Evolutionary conservation across 306 rosid genomes (phyloP), one percentile per base, ranked within the genome.

Genomic region (Gleditsia sinensis): DNA sequence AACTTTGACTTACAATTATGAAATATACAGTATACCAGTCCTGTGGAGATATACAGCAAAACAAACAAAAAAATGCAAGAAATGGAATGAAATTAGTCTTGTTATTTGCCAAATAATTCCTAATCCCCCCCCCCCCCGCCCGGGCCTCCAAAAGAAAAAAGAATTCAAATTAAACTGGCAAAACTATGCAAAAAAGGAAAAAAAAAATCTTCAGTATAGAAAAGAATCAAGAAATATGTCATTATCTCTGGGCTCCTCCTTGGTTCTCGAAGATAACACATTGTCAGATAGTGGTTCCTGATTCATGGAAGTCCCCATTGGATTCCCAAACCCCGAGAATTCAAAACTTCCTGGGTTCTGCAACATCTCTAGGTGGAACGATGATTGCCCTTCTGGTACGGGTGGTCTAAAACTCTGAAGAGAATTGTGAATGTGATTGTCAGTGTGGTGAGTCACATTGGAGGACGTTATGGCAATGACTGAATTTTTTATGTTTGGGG

Each of bases 201-300:
- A 32, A 7, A 8, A 14, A 14, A 32, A 67, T 62, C 7, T 83
- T 91, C 88, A 92, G 74, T 90, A 82, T 11, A 86, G 85, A 67
- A 89, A 78, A 5, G 97, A 89, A 53, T 91, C 96, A 20, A 91
- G 69, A 73, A 91, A 93, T 63, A 67, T 19, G 58, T 93, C 97
- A 56, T 91, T 12, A 2, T 40, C 98, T 34, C 88, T 89, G 0
- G 96, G 92, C 69, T 89, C 98, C 48, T 93, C 98, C 75, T 91
- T 93, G 61, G 98, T 67, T 82, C 89, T 81, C 1, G 83, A 55
- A 40, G 83, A 56, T 23, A 63, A 88, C 58, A 71, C 75, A 81
- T 75, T 92, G 10, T 88, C 94, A 7, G 81, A 77, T 24, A 58
- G 34, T 60, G 73, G 87, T 25, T 87, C 74, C 50, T 83, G 93